Evolutionary conservation across 352 stramenopile species (phyloP).

Genomic region (Peronosclerospora sorghi): DNA sequence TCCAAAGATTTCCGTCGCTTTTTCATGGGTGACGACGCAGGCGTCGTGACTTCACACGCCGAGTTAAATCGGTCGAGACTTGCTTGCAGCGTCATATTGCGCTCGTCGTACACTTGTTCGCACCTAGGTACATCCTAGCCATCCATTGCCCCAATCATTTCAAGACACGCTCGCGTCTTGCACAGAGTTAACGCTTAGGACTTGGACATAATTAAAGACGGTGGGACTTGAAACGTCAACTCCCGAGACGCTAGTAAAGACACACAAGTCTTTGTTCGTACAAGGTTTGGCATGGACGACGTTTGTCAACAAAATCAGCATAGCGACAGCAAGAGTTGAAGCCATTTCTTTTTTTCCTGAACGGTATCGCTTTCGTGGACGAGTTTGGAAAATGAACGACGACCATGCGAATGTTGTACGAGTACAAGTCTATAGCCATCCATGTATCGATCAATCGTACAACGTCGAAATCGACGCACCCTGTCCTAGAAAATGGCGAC

Average conservation of each 20-base stretch:
- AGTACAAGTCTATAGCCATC: constrained; percentile 11
- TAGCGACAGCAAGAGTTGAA: neutral
- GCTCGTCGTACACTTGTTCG: constrained; percentile 29
- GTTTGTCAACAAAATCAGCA: no score
- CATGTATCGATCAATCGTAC: neutral
- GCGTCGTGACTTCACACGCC: constrained; percentile 25
- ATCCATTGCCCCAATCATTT: constrained; percentile 43
- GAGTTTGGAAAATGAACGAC: constrained; percentile 16
- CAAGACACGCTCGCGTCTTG: constrained; percentile 29
- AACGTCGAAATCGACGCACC: constrained; percentile 20
- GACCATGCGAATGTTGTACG: neutral
- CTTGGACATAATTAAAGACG: constrained; percentile 17
- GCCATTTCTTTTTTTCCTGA: constrained; percentile 2
- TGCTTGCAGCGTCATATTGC: constrained; percentile 41
- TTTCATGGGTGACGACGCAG: constrained; percentile 19
- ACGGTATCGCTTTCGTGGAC: constrained; percentile 9
- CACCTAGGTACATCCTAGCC: constrained; percentile 45
- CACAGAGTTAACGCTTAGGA: constrained; percentile 27
- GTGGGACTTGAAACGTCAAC: constrained; percentile 31
- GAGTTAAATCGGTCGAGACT: constrained; percentile 36
- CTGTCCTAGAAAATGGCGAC: constrained; percentile 30
- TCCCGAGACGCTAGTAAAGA: constrained; percentile 33
- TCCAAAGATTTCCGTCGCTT: constrained; percentile 31
- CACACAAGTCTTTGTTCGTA: constrained; percentile 24
- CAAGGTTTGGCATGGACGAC: constrained; percentile 13